Percentiles rank a stretch among this genome's conserved stretches.
Evolutionary conservation across 208 protist species (phyloP).

Genomic region (Trypanosoma melophagium): DNA sequence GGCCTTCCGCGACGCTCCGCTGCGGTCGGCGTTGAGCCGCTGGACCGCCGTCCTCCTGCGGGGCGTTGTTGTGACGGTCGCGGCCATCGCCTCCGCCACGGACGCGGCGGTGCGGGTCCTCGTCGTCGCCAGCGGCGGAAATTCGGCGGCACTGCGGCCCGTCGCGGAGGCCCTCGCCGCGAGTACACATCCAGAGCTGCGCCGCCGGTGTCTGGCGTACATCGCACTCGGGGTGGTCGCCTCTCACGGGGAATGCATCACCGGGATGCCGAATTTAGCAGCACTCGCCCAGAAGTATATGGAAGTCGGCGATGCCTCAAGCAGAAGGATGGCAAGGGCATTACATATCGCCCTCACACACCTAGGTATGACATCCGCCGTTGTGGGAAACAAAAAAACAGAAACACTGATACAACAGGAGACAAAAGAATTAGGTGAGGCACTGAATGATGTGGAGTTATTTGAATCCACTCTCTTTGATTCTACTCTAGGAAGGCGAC

Average conservation of each 20-base stretch:
- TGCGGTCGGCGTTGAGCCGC: conserved; percentile 27
- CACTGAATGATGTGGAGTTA: conserved; percentile 37
- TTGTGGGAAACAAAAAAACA: conserved; percentile 43
- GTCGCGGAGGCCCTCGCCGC: conserved; percentile 45
- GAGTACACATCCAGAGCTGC: conserved; percentile 77
- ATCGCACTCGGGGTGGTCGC: conserved; percentile 63
- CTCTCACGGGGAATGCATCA: conserved; percentile 21
- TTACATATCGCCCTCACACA: conserved; percentile 64
- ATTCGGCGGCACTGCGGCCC: conserved; percentile 38
- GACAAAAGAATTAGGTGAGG: conserved; percentile 32
- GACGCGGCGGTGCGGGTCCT: conserved; percentile 64
- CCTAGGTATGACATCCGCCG: conserved; percentile 14
- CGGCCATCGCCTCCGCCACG: conserved; percentile 69
- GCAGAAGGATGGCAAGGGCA: conserved; percentile 78
- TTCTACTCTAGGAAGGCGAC: not conserved
- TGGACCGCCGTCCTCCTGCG: conserved; percentile 61
- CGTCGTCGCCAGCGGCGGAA: conserved; percentile 54
- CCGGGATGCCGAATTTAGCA: conserved; percentile 22
- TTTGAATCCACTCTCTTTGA: conserved; percentile 26
- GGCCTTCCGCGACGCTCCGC: conserved; percentile 15
- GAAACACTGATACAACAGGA: conserved; percentile 64
- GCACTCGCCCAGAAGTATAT: conserved; percentile 45
- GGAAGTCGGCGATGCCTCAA: conserved; percentile 62
- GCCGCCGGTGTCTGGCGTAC: conserved; percentile 78
- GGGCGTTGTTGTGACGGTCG: conserved; percentile 80